Base-by-base conservation (phyloP, 176 grass and related monocot genomes). In the Bothriochloa decipiens region DNA sequence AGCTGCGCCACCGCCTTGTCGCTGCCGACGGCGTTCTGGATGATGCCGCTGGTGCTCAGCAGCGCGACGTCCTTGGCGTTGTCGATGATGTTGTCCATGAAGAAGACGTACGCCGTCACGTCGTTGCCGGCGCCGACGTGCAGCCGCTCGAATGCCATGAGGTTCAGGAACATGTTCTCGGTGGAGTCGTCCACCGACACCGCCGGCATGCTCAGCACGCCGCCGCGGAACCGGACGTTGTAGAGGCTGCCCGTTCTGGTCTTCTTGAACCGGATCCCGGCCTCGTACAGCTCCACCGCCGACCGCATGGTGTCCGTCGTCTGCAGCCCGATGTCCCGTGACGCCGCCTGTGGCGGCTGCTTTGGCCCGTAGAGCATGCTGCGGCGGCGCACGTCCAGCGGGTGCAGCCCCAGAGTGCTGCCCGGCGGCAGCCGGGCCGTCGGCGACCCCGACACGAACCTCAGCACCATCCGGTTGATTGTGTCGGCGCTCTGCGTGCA, bases 121-220 rank as follows among this genome's bases (percentile, higher is more conserved):
- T 97, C 90, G 83, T 89, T 94, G 8, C 95, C 95, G 10, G 90
- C 90, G 29, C 86, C 88, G 7, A 87, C 84, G 73, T 97, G 92
- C 57, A 97, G 90, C 22, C 95, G 83, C 88, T 97, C 92, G 75
- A 97, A 97, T 37, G 95, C 95, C 95, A 92, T 97, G 63, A 97
- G 80, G 86, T 97, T 94, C 25, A 97, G 92, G 83, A 94, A 87
- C 88, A 92, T 87, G 88, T 86, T 94, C 88, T 94, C 92, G 45
- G 95, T 94, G 25, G 88, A 55, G 72, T 97, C 95, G 83, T 97
- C 95, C 3, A 94, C 95, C 5, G 90, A n/a, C 29, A 94, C 82
- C 8, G 75, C 36, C 7, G 91, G 91, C 39, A 94, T 68, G 49
- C 18, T 84, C 10, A 97, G 87, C 42, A 87, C 87, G 25, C 89